A percentile compares a stretch with the other conserved stretches of the same genome.
These are phyloP conservation scores for Fusarium agapanthi DNA, from an alignment of 2,329 filamentous ascomycete genomes.

Conservation along the genomic window DNA sequence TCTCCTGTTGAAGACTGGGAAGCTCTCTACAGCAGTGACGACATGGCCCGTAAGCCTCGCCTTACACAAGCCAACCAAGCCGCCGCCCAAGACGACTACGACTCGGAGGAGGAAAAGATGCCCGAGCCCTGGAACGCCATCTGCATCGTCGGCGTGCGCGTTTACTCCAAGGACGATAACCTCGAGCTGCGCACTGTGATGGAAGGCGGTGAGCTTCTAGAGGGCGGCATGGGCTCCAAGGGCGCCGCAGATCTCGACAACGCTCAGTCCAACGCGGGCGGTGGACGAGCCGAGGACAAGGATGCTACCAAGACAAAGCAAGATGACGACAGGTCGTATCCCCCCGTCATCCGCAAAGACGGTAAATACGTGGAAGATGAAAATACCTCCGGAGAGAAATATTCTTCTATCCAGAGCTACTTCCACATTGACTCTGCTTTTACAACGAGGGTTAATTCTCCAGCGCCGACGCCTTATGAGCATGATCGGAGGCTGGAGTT, in stretches of 20 bases:
- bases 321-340: constrained; percentile 22
- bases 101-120: constrained; percentile 65
- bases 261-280: constrained; percentile 64
- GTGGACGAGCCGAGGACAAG: constrained; percentile 48
- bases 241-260: constrained; percentile 65
- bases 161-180: constrained; percentile 67
- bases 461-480: constrained; percentile 44
- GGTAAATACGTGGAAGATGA: constrained; percentile 36
- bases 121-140: constrained; percentile 70
- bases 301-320: constrained; percentile 2
- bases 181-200: constrained; percentile 65
- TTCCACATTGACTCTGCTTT: constrained; percentile 43
- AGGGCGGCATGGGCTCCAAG: constrained; percentile 66
- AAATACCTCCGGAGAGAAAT: constrained; percentile 20
- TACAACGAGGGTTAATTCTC: constrained; percentile 44
- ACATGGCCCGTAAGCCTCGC: constrained; percentile 62
- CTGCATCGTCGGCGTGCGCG: constrained; percentile 66
- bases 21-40: constrained; percentile 66
- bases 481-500: constrained; percentile 41
- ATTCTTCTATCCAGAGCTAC: constrained; percentile 40
- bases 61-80: constrained; percentile 49
- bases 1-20: constrained; percentile 69
- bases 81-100: constrained; percentile 52
- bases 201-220: constrained; percentile 62
- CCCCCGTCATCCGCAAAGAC: constrained; percentile 41